Conservation (phyloP, 2,329 filamentous ascomycete genomes). For the Phialophora expanda region DNA sequence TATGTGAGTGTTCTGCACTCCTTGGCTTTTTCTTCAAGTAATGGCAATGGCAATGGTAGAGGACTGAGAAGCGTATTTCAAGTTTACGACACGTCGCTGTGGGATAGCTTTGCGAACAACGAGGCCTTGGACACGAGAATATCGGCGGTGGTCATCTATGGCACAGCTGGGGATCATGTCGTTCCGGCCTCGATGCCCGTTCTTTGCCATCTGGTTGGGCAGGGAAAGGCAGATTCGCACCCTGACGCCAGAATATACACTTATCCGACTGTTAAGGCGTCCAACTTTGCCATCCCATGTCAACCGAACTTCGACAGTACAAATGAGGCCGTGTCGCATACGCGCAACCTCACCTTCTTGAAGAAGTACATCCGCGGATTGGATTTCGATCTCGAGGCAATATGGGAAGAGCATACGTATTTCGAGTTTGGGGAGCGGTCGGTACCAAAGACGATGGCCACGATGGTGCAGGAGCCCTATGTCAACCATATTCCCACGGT, state of each 20-base stretch:
- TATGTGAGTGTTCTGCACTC: slow-evolving; percentile 39
- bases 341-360: slow-evolving; percentile 67
- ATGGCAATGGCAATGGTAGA: neutral
- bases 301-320: slow-evolving; percentile 58
- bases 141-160: slow-evolving; percentile 45
- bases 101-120: slow-evolving; percentile 21
- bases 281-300: slow-evolving; percentile 58
- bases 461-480: slow-evolving; percentile 79
- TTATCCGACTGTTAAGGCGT: slow-evolving; percentile 54
- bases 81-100: slow-evolving; percentile 38
- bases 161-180: slow-evolving; percentile 19
- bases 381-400: slow-evolving; percentile 73
- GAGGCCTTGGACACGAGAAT: slow-evolving; percentile 41
- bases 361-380: slow-evolving; percentile 68
- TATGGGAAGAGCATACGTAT: slow-evolving; percentile 79
- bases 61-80: neutral
- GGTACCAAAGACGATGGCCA: slow-evolving; percentile 76
- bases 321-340: slow-evolving; percentile 67
- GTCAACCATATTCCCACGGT: slow-evolving; percentile 77
- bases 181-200: slow-evolving; percentile 34
- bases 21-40: neutral
- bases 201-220: slow-evolving; percentile 43
- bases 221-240: slow-evolving; percentile 23
- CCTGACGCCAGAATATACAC: slow-evolving; percentile 44
- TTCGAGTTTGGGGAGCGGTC: slow-evolving; percentile 72